Conservation (phyloP, 371 early-diverging fungal species). For the Mortierella sp. region DNA sequence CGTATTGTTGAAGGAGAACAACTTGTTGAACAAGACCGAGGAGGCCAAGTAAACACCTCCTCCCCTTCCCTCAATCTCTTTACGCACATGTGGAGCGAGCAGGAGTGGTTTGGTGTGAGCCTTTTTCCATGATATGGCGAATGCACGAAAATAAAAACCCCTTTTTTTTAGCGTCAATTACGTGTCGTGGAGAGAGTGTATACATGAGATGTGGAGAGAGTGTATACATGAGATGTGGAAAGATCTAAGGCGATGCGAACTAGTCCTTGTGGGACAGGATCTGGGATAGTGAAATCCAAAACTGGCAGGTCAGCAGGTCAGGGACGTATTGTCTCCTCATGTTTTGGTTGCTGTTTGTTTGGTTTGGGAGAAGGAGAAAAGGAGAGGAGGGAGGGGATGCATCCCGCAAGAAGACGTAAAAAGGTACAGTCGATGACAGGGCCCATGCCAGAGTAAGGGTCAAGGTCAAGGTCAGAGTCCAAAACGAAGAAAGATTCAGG, state of each 20-base stretch:
- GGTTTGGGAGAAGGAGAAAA: no score
- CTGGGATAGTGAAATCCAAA: no score
- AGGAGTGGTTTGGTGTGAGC: background rate
- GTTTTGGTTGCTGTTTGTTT: no score
- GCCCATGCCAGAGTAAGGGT: no score
- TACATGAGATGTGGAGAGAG: background rate
- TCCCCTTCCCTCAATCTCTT: background rate
- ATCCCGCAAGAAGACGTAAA: no score
- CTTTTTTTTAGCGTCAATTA: background rate
- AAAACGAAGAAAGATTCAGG: no score
- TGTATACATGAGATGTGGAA: background rate
- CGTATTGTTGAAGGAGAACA: slow-evolving; percentile 55
- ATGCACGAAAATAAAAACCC: background rate
- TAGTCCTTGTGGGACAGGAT: no score
- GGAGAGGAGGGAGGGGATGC: no score
- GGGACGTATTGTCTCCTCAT: no score
- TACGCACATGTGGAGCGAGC: background rate
- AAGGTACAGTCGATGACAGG: no score
- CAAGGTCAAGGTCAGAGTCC: no score
- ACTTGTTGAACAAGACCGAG: slow-evolving; percentile 55
- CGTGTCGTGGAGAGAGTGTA: background rate
- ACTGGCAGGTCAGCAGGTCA: no score
- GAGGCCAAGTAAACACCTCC: slow-evolving; percentile 42
- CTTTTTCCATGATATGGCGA: background rate
- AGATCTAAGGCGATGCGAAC: background rate